A percentile compares a stretch with the other conserved stretches of the same genome.
Conservation (phyloP, 2,329 filamentous ascomycete species). For the Botrytis aclada region DNA sequence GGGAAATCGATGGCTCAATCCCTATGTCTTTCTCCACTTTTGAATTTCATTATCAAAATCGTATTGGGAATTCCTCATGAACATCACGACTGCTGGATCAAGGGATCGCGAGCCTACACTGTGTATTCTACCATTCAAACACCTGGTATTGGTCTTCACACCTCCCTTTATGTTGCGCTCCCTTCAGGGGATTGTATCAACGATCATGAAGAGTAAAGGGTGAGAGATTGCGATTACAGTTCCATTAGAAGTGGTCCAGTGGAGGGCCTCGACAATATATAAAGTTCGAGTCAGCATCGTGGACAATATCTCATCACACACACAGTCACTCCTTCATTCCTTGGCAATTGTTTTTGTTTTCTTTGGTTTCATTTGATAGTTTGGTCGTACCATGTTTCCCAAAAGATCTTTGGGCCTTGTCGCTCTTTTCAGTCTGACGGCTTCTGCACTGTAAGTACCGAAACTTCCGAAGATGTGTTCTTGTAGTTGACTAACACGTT, state of each 20-base stretch:
- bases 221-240: neutral
- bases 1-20: neutral
- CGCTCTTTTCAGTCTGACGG: constrained; percentile 6
- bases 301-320: neutral
- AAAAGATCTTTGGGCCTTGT: constrained; percentile 2
- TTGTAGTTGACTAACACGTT: neutral
- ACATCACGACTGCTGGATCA: neutral
- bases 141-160: neutral
- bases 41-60: neutral
- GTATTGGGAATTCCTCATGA: neutral
- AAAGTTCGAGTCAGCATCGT: neutral
- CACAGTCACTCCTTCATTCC: neutral
- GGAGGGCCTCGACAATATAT: neutral
- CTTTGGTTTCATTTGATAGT: neutral
- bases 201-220: neutral
- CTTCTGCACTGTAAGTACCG: constrained; percentile 12
- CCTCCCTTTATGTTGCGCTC: neutral
- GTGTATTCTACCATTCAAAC: neutral
- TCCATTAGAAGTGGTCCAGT: neutral
- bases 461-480: neutral
- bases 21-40: neutral
- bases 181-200: neutral
- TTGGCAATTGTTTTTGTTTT: neutral
- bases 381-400: neutral
- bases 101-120: neutral